A percentile compares a stretch with the other conserved stretches of the same genome.
phyloP scores from a whole-genome alignment of 2,329 filamentous ascomycete species.

The Madurella mycetomatis region DNA sequence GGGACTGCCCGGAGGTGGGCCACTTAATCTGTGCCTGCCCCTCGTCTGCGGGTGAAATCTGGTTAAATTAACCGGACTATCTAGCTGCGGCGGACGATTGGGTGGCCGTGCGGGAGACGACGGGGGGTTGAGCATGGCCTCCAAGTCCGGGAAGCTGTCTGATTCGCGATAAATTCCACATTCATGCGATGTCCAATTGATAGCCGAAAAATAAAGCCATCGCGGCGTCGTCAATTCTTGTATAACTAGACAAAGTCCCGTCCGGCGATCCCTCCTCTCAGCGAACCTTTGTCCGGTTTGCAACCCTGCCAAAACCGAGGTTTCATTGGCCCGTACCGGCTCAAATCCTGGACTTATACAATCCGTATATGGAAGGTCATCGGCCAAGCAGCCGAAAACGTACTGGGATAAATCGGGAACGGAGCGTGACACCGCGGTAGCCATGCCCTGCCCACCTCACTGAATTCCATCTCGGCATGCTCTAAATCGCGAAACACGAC shows the following conservation, averaged over 20 bases:
- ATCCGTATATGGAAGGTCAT: neutral
- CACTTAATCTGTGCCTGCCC: neutral
- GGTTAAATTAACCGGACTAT: constrained; percentile 16
- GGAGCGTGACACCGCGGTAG: constrained; percentile 10
- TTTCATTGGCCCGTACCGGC: constrained; percentile 17
- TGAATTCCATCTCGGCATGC: neutral
- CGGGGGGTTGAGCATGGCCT: neutral
- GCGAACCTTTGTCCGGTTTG: neutral
- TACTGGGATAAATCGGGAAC: constrained; percentile 16
- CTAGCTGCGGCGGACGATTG: constrained; percentile 14
- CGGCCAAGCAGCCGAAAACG: constrained; percentile 1
- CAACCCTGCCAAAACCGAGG: neutral
- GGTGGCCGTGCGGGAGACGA: constrained; percentile 9
- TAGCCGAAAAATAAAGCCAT: too few relatives aligned
- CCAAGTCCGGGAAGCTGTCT: constrained; percentile 5
- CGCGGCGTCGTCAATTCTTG: too few relatives aligned
- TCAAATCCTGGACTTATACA: constrained; percentile 6
- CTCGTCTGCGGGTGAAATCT: constrained; percentile 17
- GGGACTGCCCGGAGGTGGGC: neutral
- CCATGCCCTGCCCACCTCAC: neutral
- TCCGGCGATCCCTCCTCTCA: neutral
- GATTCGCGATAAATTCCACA: constrained; percentile 4
- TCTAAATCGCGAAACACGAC: constrained; percentile 1
- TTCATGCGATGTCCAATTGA: neutral
- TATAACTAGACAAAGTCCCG: too few relatives aligned